Conservation (phyloP, 2,329 filamentous ascomycete genomes). For the Hypoxylon sp. region DNA sequence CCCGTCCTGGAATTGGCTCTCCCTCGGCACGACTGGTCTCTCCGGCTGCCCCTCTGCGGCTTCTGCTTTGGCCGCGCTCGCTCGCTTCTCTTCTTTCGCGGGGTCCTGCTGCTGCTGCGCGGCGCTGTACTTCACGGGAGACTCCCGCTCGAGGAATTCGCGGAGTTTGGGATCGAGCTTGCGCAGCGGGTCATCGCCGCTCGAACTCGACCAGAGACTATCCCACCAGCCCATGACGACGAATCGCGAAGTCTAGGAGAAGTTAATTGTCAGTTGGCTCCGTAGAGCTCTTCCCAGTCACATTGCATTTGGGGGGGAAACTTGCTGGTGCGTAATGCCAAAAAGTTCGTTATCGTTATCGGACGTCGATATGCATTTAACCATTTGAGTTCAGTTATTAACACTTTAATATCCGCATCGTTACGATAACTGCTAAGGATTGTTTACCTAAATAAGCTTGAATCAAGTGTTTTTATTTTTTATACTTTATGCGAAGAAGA, state of each 20-base stretch:
- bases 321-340: slow-evolving; percentile 19
- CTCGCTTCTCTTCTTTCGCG: slow-evolving; percentile 22
- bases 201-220: slow-evolving; percentile 63
- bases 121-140: slow-evolving; percentile 74
- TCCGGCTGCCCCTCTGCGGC: slow-evolving; percentile 12
- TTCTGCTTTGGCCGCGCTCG: slow-evolving; percentile 16
- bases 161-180: slow-evolving; percentile 86
- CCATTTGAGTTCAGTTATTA: background rate
- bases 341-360: slow-evolving; percentile 40
- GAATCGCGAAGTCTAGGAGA: background rate
- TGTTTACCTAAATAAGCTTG: no score
- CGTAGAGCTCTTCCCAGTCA: slow-evolving; percentile 6
- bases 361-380: slow-evolving; percentile 27
- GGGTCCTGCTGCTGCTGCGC: slow-evolving; percentile 38
- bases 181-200: slow-evolving; percentile 72
- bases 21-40: slow-evolving; percentile 57
- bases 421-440: background rate
- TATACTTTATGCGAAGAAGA: no score
- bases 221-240: slow-evolving; percentile 69
- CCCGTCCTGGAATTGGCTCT: slow-evolving; percentile 70
- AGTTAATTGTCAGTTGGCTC: slow-evolving; percentile 8
- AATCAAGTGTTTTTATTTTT: no score
- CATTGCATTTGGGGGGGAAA: background rate
- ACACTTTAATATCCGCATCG: background rate
- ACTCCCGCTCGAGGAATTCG: slow-evolving; percentile 86